phyloP scores from a whole-genome alignment of 2,329 filamentous ascomycete species.

The Verticillium zaregamsianum region DNA sequence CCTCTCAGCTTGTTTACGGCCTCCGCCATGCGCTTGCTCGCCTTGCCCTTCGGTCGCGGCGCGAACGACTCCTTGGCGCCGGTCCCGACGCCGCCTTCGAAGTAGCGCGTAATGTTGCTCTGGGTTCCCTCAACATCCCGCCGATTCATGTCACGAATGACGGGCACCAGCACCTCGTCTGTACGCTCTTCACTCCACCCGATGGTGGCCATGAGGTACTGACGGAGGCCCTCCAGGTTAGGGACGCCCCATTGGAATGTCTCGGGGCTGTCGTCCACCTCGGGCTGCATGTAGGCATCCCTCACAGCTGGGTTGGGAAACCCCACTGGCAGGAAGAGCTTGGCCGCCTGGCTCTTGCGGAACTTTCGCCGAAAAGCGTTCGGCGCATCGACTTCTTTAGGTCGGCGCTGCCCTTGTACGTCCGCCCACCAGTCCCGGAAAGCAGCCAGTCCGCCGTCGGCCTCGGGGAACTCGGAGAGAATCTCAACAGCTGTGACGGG shows the following conservation, averaged over 20 bases:
- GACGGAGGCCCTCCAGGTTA: conserved; percentile 78
- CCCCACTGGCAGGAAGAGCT: conserved; percentile 75
- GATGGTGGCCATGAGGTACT: conserved; percentile 85
- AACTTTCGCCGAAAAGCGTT: conserved; percentile 81
- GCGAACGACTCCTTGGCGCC: conserved; percentile 66
- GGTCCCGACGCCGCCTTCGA: conserved; percentile 68
- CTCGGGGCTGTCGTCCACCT: conserved; percentile 76
- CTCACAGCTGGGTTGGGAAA: conserved; percentile 80
- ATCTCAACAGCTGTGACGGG: conserved; percentile 95
- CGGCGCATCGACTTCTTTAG: conserved; percentile 55
- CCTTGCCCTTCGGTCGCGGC: conserved; percentile 60
- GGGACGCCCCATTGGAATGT: conserved; percentile 94
- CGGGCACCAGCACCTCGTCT: conserved; percentile 92
- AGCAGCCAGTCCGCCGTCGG: conserved; percentile 52
- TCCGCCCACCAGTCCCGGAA: conserved; percentile 87
- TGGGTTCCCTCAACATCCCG: conserved; percentile 88
- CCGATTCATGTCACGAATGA: conserved; percentile 92
- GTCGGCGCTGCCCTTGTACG: conserved; percentile 65
- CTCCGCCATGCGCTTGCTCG: conserved; percentile 72
- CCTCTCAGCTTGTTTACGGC: conserved; percentile 66
- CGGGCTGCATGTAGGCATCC: conserved; percentile 78
- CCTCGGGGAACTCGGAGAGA: conserved; percentile 75
- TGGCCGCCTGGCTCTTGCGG: conserved; percentile 70
- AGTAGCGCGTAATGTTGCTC: conserved; percentile 92
- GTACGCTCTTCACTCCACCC: conserved; percentile 91